These are phyloP conservation scores for Diaporthe sp. DNA, from an alignment of 2,329 filamentous ascomycete species.

Conservation along the genomic window DNA sequence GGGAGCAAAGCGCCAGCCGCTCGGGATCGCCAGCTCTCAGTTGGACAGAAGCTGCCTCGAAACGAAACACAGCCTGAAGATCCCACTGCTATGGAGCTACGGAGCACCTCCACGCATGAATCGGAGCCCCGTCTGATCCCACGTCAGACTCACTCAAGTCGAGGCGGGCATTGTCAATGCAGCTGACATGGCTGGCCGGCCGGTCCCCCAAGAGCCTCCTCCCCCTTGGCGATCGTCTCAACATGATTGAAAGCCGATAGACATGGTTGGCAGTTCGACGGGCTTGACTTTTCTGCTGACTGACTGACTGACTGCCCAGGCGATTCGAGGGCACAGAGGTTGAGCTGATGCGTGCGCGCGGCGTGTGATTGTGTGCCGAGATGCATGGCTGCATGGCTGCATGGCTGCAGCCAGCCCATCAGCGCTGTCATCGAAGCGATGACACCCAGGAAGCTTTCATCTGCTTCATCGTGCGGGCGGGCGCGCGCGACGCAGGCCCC, in stretches of 20 bases:
- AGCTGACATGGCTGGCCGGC: constrained; percentile 10
- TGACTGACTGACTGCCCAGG: neutral
- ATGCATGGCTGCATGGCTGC: neutral
- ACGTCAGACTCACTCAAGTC: constrained; percentile 10
- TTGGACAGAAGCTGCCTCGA: constrained; percentile 33
- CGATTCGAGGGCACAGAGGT: constrained; percentile 24
- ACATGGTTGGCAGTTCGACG: neutral
- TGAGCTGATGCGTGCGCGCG: constrained; percentile 6
- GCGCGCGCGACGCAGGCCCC: constrained; percentile 13
- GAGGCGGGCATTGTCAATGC: constrained; percentile 22
- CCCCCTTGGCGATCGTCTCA: constrained; percentile 13
- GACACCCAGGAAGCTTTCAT: constrained; percentile 20
- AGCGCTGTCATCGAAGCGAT: neutral
- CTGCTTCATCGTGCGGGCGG: constrained; percentile 21
- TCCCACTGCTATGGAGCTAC: neutral
- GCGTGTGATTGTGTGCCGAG: constrained; percentile 21
- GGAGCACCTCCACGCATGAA: constrained; percentile 1
- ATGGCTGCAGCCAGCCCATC: neutral
- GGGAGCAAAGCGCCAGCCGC: constrained; percentile 1
- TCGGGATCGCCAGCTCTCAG: constrained; percentile 6
- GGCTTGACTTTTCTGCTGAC: neutral
- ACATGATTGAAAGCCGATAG: neutral
- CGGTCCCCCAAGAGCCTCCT: neutral
- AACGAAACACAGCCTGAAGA: constrained; percentile 30
- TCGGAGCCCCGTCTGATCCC: constrained; percentile 23